Percentiles rank a stretch among this genome's conserved stretches.
phyloP scores from a whole-genome alignment of 331 rosid species.

The Prunus yedoensis region DNA sequence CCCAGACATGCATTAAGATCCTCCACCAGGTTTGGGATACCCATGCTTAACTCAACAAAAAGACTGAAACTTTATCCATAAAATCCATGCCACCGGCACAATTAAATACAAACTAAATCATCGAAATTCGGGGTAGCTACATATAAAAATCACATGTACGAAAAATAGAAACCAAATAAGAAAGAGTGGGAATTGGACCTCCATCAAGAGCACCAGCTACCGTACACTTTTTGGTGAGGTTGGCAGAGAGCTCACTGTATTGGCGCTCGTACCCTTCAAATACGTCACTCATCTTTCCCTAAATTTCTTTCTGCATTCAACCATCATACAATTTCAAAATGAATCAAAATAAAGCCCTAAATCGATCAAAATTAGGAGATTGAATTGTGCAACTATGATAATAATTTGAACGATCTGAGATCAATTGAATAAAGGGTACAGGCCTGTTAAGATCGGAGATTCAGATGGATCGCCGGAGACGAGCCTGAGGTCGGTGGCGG shows the following conservation, averaged over 20 bases:
- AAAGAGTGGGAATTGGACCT: constrained; percentile 34
- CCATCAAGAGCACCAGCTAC: constrained; percentile 67
- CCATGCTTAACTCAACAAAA: neutral
- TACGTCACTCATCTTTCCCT: constrained; percentile 67
- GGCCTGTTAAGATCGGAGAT: constrained; percentile 15
- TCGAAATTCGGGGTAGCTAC: neutral
- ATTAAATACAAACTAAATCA: neutral
- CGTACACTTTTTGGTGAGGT: constrained; percentile 71
- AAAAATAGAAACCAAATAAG: neutral
- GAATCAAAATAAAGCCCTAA: constrained; percentile 12
- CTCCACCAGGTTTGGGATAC: neutral
- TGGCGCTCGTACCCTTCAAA: constrained; percentile 93
- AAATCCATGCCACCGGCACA: neutral
- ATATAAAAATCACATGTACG: neutral
- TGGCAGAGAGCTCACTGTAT: constrained; percentile 86
- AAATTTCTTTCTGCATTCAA: constrained; percentile 29
- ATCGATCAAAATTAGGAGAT: constrained; percentile 7
- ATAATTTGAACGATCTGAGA: neutral
- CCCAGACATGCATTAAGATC: neutral
- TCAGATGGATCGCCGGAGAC: constrained; percentile 3
- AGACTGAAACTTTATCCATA: neutral
- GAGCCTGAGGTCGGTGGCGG: neutral
- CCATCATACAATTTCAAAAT: constrained; percentile 14
- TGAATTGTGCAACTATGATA: neutral
- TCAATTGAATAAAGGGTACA: neutral